Percentiles rank a stretch among this genome's conserved stretches.
Evolutionary conservation across 1,139 yeast species (phyloP).

Genomic region (Sugiyamaella xylanicola): DNA sequence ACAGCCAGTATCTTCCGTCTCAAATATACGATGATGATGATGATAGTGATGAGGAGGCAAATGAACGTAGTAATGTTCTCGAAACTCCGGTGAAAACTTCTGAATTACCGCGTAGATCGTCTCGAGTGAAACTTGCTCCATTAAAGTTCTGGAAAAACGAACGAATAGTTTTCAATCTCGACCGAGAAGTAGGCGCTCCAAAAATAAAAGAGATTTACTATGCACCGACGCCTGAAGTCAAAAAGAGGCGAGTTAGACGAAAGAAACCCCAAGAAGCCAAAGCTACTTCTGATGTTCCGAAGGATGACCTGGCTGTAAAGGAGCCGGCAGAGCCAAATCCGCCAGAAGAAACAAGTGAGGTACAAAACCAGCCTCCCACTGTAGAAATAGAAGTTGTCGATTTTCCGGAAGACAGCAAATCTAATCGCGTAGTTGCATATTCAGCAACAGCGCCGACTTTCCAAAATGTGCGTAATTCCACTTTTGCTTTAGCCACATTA

Average conservation of each 20-base stretch:
- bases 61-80: neutral
- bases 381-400: constrained; percentile 52
- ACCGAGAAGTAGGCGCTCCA: constrained; percentile 40
- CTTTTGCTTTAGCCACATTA: constrained; percentile 64
- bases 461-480: constrained; percentile 52
- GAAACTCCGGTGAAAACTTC: constrained; percentile 1
- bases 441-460: constrained; percentile 64
- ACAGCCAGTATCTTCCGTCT: constrained; percentile 10
- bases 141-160: constrained; percentile 88
- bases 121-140: constrained; percentile 68
- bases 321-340: constrained; percentile 4
- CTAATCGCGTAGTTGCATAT: constrained; percentile 62
- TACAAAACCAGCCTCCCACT: constrained; percentile 30
- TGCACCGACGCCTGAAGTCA: constrained; percentile 19
- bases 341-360: neutral
- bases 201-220: constrained; percentile 23
- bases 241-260: constrained; percentile 2
- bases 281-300: neutral
- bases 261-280: constrained; percentile 22
- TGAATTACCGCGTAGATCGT: constrained; percentile 52
- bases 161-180: constrained; percentile 59
- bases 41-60: constrained; percentile 18
- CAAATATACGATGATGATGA: neutral
- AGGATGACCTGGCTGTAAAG: constrained; percentile 1
- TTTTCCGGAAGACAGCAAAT: constrained; percentile 51